Conservation (phyloP, 2,329 filamentous ascomycete species). For the Alternaria longipes region DNA sequence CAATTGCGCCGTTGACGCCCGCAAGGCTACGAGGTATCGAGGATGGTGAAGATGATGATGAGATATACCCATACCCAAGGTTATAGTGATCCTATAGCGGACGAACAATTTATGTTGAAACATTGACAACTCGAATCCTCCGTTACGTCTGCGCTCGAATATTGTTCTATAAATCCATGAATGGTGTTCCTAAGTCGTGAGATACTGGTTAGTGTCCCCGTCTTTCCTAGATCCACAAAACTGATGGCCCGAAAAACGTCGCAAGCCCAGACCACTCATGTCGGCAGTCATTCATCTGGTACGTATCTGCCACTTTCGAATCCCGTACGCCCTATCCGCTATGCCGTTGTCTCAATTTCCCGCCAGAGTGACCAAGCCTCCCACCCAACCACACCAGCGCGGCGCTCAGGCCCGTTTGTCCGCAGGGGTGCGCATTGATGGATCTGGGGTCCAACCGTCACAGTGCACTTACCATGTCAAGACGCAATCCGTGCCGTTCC, state of each 20-base stretch:
- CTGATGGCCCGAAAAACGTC: not conserved
- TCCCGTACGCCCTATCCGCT: constrained; percentile 1
- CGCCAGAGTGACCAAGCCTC: not conserved
- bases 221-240: not conserved
- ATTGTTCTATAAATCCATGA: not conserved
- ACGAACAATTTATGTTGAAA: not conserved
- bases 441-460: constrained; percentile 8
- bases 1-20: constrained; percentile 42
- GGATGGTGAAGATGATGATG: constrained; percentile 32
- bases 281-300: constrained; percentile 11
- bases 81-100: constrained; percentile 24
- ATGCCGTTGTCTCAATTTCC: not conserved
- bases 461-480: constrained; percentile 4
- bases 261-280: constrained; percentile 1
- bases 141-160: not conserved
- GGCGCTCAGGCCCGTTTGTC: constrained; percentile 18
- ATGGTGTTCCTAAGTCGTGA: not conserved
- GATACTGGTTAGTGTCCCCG: not conserved
- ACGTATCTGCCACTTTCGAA: not conserved
- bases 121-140: not conserved
- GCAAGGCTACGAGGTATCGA: constrained; percentile 36
- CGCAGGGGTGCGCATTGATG: constrained; percentile 12
- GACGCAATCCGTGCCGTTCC: constrained; percentile 7
- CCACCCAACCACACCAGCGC: constrained; percentile 7
- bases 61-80: constrained; percentile 39